phyloP scores from a whole-genome alignment of 2,329 filamentous ascomycete species.

The Tolypocladium amazonense region DNA sequence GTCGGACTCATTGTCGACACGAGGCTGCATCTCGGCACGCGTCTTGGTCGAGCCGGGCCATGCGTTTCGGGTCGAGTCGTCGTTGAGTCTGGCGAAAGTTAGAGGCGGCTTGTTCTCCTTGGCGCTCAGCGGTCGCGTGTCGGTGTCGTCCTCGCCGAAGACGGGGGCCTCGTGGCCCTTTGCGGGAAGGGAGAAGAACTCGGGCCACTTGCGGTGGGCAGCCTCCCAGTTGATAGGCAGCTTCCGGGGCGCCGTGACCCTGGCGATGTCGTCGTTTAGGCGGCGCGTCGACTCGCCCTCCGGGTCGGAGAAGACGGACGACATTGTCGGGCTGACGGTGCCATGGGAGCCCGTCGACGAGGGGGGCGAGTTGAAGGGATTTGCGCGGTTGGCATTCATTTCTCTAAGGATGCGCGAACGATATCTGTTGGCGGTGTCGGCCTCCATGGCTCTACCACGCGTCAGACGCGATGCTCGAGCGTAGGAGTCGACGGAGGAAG shows the following conservation, averaged over 20 bases:
- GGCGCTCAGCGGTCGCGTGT: conserved; percentile 23
- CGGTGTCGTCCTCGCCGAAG: conserved; percentile 19
- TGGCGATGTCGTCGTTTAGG: conserved; percentile 37
- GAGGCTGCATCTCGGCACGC: conserved; percentile 41
- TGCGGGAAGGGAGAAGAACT: conserved; percentile 32
- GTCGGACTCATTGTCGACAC: conserved; percentile 42
- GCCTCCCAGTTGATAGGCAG: conserved; percentile 32
- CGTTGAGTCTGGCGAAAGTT: conserved; percentile 20
- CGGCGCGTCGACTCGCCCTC: conserved; percentile 43
- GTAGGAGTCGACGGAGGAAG: background rate
- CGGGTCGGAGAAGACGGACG: conserved; percentile 40
- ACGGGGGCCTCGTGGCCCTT: conserved; percentile 17
- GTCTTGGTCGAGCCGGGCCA: conserved; percentile 29
- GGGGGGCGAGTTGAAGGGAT: conserved; percentile 48
- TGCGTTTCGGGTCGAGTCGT: conserved; percentile 31
- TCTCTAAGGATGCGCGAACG: conserved; percentile 39
- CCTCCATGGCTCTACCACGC: conserved; percentile 25
- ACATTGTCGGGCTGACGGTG: conserved; percentile 42
- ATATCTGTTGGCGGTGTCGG: conserved; percentile 29
- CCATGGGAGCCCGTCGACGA: conserved; percentile 48
- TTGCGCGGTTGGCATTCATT: conserved; percentile 41
- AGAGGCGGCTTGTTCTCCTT: conserved; percentile 37
- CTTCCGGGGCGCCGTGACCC: conserved; percentile 28
- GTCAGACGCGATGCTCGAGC: conserved; percentile 2
- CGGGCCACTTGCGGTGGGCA: conserved; percentile 40